Evolutionary conservation across 345 rosid species (phyloP).

Genomic region (Balakata baccata): DNA sequence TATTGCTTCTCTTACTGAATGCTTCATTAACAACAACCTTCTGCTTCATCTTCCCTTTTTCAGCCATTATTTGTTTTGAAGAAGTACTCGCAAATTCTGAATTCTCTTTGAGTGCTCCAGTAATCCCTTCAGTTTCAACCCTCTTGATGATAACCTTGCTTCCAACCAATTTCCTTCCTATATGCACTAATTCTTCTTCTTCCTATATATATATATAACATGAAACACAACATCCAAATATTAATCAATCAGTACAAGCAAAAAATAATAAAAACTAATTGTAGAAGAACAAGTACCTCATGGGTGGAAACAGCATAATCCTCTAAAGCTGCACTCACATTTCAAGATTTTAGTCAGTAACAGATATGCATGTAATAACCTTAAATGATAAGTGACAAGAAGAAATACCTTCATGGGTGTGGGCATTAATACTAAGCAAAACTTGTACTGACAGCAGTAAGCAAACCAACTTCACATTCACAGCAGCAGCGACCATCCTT

Average conservation of each 20-base stretch:
- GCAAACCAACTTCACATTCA: not conserved
- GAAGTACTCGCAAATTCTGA: not conserved
- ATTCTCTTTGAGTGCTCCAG: not conserved
- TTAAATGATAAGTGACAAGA: not conserved
- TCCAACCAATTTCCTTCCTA: constrained; percentile 10
- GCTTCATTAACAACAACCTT: not conserved
- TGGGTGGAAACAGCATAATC: constrained; percentile 9
- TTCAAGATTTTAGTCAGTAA: not conserved
- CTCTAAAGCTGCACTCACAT: constrained; percentile 10
- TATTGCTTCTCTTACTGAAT: constrained; percentile 6
- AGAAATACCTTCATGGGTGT: constrained; percentile 20
- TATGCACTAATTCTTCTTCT: not conserved
- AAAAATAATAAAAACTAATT: not conserved
- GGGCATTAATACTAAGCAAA: constrained; percentile 11
- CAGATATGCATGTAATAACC: not conserved
- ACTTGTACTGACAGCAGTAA: not conserved
- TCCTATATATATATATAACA: not conserved
- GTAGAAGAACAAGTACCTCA: not conserved
- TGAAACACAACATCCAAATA: not conserved
- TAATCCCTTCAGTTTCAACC: too few relatives aligned
- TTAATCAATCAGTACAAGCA: not conserved
- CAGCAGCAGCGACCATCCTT: constrained; percentile 18
- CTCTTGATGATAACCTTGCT: too few relatives aligned
- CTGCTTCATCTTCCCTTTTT: not conserved
- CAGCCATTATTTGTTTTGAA: not conserved